phyloP scores from a whole-genome alignment of 176 grass and related monocot species.

The Alopecurus myosuroides region DNA sequence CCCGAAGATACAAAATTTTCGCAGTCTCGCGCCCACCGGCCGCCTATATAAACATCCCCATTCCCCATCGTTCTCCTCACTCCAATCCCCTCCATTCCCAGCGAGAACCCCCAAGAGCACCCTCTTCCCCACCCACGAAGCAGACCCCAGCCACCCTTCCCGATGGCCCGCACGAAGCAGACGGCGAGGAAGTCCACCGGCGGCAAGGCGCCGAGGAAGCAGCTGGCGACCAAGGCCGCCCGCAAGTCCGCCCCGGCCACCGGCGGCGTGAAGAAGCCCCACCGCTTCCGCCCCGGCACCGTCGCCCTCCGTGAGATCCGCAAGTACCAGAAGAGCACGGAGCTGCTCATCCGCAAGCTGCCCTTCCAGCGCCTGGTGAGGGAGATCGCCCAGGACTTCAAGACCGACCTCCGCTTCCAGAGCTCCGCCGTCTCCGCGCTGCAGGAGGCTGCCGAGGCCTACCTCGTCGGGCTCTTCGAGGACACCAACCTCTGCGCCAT shows the following conservation, averaged over 20 bases:
- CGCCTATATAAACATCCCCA: background rate
- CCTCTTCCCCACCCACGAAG: background rate
- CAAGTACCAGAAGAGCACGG: constrained; percentile 85
- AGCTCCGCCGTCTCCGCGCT: constrained; percentile 62
- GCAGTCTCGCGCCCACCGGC: constrained; percentile 10
- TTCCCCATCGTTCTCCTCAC: accelerated
- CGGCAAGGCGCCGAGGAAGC: constrained; percentile 66
- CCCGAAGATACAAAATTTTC: background rate
- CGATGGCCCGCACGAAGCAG: constrained; percentile 74
- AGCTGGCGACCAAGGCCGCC: constrained; percentile 58
- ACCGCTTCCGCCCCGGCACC: constrained; percentile 68
- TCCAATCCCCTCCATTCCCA: background rate
- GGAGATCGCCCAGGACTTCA: constrained; percentile 76
- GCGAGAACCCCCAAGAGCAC: background rate
- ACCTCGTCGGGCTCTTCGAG: constrained; percentile 70
- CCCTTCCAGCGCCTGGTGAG: constrained; percentile 60
- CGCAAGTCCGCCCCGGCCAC: constrained; percentile 63
- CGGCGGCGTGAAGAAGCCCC: constrained; percentile 72
- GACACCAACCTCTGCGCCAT: constrained; percentile 79
- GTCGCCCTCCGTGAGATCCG: constrained; percentile 67
- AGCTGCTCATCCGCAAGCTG: constrained; percentile 69
- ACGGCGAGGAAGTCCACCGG: constrained; percentile 65
- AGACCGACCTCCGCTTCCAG: constrained; percentile 75
- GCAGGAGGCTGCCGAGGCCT: constrained; percentile 71
- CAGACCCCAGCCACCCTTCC: background rate